These are phyloP conservation scores for Halophytophthora polymorphica DNA, from an alignment of 352 stramenopile genomes.

Conservation along the genomic window DNA sequence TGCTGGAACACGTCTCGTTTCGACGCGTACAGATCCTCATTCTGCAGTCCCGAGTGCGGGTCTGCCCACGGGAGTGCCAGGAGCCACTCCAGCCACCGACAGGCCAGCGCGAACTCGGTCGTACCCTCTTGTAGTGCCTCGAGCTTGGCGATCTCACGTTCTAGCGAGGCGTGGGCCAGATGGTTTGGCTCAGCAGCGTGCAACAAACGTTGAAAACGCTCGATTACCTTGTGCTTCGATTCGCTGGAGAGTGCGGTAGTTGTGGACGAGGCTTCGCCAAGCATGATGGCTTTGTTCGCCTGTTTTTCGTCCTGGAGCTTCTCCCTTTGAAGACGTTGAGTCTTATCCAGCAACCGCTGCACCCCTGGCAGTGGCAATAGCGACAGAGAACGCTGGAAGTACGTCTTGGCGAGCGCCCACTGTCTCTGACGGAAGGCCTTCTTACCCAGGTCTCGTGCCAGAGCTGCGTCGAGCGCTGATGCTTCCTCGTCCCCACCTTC, in stretches of 20 bases:
- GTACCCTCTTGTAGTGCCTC: constrained; percentile 21
- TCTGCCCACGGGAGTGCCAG: constrained; percentile 50
- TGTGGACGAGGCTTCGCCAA: background rate
- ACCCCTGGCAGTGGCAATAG: constrained; percentile 59
- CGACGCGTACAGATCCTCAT: constrained; percentile 12
- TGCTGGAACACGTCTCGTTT: constrained; percentile 38
- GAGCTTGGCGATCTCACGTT: constrained; percentile 51
- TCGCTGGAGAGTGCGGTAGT: background rate
- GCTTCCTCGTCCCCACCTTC: constrained; percentile 26
- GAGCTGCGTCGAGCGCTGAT: constrained; percentile 50
- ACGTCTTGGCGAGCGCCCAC: constrained; percentile 41
- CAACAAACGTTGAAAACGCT: constrained; percentile 24
- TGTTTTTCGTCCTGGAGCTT: background rate
- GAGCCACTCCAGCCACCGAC: constrained; percentile 65
- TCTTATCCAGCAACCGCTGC: constrained; percentile 33
- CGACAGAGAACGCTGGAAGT: constrained; percentile 60
- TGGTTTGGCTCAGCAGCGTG: constrained; percentile 14
- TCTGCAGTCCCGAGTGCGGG: constrained; percentile 17
- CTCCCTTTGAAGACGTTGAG: constrained; percentile 12
- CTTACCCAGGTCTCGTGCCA: constrained; percentile 61
- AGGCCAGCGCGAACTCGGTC: constrained; percentile 27
- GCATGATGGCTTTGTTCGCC: background rate
- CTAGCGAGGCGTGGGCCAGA: constrained; percentile 28
- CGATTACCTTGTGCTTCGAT: constrained; percentile 10
- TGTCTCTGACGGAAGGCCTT: constrained; percentile 50